These are phyloP conservation scores for Aureoboletus auriporus DNA, from an alignment of 768 basidiomycete genomes.

Conservation along the genomic window DNA sequence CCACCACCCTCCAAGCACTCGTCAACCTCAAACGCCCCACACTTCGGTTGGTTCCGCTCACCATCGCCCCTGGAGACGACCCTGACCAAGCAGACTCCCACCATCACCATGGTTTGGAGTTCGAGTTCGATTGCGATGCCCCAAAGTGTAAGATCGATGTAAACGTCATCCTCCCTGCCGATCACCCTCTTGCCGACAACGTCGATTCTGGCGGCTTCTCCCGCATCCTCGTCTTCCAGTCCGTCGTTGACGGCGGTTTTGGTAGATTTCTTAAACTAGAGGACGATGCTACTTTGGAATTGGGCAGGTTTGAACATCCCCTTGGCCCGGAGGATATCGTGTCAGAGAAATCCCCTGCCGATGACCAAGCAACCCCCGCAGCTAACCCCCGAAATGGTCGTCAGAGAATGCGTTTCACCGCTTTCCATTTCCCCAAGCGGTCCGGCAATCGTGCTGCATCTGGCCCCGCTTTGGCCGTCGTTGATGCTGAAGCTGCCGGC, in stretches of 20 bases:
- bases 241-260: slow-evolving; percentile 79
- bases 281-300: slow-evolving; percentile 74
- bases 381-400: slow-evolving; percentile 18
- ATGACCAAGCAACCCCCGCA: slow-evolving; percentile 10
- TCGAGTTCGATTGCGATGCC: slow-evolving; percentile 89
- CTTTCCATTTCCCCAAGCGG: slow-evolving; percentile 65
- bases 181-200: slow-evolving; percentile 51
- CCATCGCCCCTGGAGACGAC: slow-evolving; percentile 43
- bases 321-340: slow-evolving; percentile 1
- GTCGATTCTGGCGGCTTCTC: slow-evolving; percentile 31
- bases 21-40: slow-evolving; percentile 93
- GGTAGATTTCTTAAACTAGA: slow-evolving; percentile 68
- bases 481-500: slow-evolving; percentile 58
- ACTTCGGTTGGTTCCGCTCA: slow-evolving; percentile 68
- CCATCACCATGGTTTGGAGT: slow-evolving; percentile 78
- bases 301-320: slow-evolving; percentile 64
- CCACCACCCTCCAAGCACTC: slow-evolving; percentile 89
- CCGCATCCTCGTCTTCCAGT: slow-evolving; percentile 36
- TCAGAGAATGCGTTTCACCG: slow-evolving; percentile 56
- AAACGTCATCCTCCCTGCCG: slow-evolving; percentile 65
- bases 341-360: slow-evolving; percentile 10
- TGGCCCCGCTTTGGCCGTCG: slow-evolving; percentile 75
- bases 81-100: slow-evolving; percentile 42
- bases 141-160: slow-evolving; percentile 81
- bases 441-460: slow-evolving; percentile 48